Evolutionary conservation across 805 yeast genomes (phyloP).

Genomic region (Ascoidea tarda): DNA sequence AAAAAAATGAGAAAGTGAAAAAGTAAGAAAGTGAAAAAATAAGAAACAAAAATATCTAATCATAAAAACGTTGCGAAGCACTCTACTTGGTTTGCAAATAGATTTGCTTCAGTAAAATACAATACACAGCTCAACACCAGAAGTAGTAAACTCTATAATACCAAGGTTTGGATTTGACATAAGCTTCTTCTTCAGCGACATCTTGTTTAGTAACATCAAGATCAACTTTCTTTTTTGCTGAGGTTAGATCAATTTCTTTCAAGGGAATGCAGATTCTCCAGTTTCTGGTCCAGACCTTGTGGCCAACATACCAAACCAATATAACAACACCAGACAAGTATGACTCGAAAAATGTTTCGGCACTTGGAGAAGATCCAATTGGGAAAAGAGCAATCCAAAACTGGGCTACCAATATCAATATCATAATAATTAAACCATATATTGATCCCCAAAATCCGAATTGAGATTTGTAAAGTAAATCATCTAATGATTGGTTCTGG

Average conservation of each 20-base stretch:
- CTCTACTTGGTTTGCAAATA: too few species aligned
- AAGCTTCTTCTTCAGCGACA: slow-evolving; percentile 36
- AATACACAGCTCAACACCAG: slow-evolving; percentile 27
- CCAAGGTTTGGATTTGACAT: slow-evolving; percentile 27
- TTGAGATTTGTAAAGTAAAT: slow-evolving; percentile 52
- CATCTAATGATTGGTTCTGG: slow-evolving; percentile 59
- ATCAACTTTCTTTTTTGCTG: slow-evolving; percentile 48
- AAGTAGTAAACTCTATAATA: slow-evolving; percentile 27
- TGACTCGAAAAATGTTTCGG: slow-evolving; percentile 45
- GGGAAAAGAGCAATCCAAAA: slow-evolving; percentile 80
- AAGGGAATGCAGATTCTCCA: slow-evolving; percentile 27
- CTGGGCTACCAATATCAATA: slow-evolving; percentile 55
- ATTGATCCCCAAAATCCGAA: slow-evolving; percentile 56
- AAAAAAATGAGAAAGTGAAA: too few species aligned
- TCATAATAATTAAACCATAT: slow-evolving; percentile 43
- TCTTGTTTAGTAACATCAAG: slow-evolving; percentile 36
- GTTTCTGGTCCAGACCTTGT: slow-evolving; percentile 37
- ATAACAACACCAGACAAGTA: slow-evolving; percentile 56
- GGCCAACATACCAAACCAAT: slow-evolving; percentile 38
- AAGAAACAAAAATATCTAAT: neutral
- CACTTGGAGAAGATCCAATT: slow-evolving; percentile 34
- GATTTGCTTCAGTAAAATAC: too few species aligned
- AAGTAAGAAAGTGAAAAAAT: too few species aligned
- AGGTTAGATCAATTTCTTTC: slow-evolving; percentile 41
- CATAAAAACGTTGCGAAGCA: too few species aligned